Conservation (phyloP, 768 basidiomycete genomes). For the Agaricus blazei region DNA sequence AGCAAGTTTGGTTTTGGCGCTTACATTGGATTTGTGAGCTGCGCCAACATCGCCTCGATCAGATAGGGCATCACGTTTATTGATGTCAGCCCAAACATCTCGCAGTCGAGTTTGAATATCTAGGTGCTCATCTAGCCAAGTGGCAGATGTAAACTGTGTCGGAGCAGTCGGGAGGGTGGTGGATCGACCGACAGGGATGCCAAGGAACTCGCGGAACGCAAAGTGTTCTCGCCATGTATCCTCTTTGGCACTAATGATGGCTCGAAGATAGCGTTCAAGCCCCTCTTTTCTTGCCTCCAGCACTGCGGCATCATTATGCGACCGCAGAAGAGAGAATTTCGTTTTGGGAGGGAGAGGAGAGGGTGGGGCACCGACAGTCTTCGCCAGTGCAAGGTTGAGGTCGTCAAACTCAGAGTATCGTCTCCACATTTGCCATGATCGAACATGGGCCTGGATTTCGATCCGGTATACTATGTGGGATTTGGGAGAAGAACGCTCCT, state of each 20-base stretch:
- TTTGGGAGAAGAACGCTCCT: constrained; percentile 66
- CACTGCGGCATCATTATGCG: constrained; percentile 51
- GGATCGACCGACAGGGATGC: constrained; percentile 63
- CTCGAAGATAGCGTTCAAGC: constrained; percentile 81
- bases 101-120: constrained; percentile 74
- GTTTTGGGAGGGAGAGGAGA: constrained; percentile 82
- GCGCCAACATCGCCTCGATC: constrained; percentile 67
- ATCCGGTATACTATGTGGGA: constrained; percentile 81
- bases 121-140: constrained; percentile 89
- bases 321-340: constrained; percentile 60
- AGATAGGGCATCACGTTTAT: constrained; percentile 81
- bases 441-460: constrained; percentile 81
- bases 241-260: constrained; percentile 79
- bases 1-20: constrained; percentile 82
- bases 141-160: constrained; percentile 62
- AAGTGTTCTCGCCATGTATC: constrained; percentile 76
- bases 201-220: constrained; percentile 84
- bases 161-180: constrained; percentile 21
- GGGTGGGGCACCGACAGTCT: constrained; percentile 78
- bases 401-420: constrained; percentile 95
- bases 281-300: constrained; percentile 74
- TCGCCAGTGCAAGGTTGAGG: constrained; percentile 75
- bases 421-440: constrained; percentile 91
- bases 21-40: constrained; percentile 76
- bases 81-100: constrained; percentile 79